Evolutionary conservation across 176 grass and related monocot species (phyloP).

Genomic region (Cocos nucifera): DNA sequence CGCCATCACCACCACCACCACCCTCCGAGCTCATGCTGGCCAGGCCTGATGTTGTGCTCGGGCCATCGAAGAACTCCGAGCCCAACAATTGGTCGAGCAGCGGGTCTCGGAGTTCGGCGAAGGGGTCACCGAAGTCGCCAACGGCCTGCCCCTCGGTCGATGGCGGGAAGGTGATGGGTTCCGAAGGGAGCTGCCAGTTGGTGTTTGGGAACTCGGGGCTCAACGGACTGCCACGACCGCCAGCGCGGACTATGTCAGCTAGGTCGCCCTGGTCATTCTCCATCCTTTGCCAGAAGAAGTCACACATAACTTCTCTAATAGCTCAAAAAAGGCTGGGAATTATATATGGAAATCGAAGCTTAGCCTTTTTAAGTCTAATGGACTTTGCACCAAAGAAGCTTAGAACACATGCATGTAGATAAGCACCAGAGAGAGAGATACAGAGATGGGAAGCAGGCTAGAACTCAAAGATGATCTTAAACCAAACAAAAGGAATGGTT

Average conservation of each 20-base stretch:
- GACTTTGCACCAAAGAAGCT: too few relatives aligned
- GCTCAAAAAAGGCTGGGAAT: too few relatives aligned
- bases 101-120: conserved; percentile 45
- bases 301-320: conserved; percentile 39
- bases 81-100: conserved; percentile 29
- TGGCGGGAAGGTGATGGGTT: conserved; percentile 28
- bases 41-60: not conserved
- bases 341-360: too few relatives aligned
- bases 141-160: conserved; percentile 10
- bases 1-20: conserved; percentile 6
- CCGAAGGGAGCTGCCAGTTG: conserved; percentile 31
- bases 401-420: too few relatives aligned
- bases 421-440: too few relatives aligned
- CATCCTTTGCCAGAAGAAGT: conserved; percentile 65
- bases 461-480: too few relatives aligned
- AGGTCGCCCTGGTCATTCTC: conserved; percentile 68
- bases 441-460: too few relatives aligned
- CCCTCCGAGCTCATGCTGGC: too few relatives aligned
- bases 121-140: conserved; percentile 40
- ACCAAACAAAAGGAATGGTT: not conserved
- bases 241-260: conserved; percentile 56
- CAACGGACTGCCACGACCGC: conserved; percentile 24
- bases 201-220: conserved; percentile 14
- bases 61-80: conserved; percentile 27
- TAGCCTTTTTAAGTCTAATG: too few relatives aligned